phyloP scores from a whole-genome alignment of 495 filamentous ascomycete genomes.

The Neurospora sp. region DNA sequence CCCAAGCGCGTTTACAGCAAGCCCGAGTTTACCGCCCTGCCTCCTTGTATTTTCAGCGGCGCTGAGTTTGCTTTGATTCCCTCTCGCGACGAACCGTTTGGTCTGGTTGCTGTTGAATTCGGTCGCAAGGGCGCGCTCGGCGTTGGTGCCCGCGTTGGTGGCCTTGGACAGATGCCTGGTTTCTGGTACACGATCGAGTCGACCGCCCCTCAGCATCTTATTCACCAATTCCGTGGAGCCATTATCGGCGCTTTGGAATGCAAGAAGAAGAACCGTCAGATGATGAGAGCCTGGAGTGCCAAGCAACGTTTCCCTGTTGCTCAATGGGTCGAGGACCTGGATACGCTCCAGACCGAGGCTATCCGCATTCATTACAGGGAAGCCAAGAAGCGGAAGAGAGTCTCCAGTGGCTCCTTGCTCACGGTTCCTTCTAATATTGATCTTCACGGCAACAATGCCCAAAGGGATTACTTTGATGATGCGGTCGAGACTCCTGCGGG shows the following conservation, averaged over 20 bases:
- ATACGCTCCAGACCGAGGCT: slow-evolving; percentile 48
- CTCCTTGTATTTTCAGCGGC: slow-evolving; percentile 62
- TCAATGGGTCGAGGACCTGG: slow-evolving; percentile 54
- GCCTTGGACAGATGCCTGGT: slow-evolving; percentile 66
- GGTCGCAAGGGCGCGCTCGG: slow-evolving; percentile 67
- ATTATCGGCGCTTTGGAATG: slow-evolving; percentile 56
- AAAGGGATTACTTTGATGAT: slow-evolving; percentile 10
- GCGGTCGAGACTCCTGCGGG: slow-evolving; percentile 2
- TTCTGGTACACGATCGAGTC: slow-evolving; percentile 63
- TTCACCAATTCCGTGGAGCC: slow-evolving; percentile 61
- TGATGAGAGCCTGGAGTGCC: slow-evolving; percentile 66
- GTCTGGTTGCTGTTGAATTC: slow-evolving; percentile 70
- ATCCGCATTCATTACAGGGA: slow-evolving; percentile 20
- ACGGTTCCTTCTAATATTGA: slow-evolving; percentile 12
- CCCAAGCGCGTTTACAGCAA: slow-evolving; percentile 60
- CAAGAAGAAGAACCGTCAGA: slow-evolving; percentile 44
- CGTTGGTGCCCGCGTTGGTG: slow-evolving; percentile 56
- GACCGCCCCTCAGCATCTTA: slow-evolving; percentile 53
- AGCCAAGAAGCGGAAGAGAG: slow-evolving; percentile 4
- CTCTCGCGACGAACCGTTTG: slow-evolving; percentile 68
- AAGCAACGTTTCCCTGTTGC: slow-evolving; percentile 66
- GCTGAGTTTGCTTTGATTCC: slow-evolving; percentile 71
- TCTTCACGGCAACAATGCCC: not conserved
- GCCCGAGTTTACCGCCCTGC: slow-evolving; percentile 62
- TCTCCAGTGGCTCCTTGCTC: slow-evolving; percentile 6